phyloP scores from a whole-genome alignment of 164 flowering plant species.

The Stephania japonica region DNA sequence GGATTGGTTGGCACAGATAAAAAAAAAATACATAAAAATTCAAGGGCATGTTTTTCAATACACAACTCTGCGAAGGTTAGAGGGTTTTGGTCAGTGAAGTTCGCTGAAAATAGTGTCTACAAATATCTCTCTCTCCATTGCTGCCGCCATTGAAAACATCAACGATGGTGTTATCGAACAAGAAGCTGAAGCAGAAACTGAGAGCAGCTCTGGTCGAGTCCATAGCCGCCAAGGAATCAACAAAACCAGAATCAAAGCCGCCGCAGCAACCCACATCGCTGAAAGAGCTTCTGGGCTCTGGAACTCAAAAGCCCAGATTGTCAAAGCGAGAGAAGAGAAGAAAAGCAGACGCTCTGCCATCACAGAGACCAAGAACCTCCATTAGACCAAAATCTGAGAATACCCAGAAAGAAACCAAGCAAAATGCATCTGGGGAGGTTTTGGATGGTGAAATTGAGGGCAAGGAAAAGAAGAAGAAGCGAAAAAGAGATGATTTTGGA shows the following conservation, averaged over 20 bases:
- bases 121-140: constrained; percentile 2
- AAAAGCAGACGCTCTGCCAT: constrained; percentile 16
- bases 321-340: constrained; percentile 69
- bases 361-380: constrained; percentile 6
- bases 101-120: background rate
- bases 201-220: constrained; percentile 39
- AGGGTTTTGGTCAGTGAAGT: background rate
- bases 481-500: constrained; percentile 23
- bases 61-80: background rate
- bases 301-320: constrained; percentile 41
- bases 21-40: no score
- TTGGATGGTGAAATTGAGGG: constrained; percentile 16
- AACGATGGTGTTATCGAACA: constrained; percentile 76
- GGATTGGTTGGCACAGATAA: no score
- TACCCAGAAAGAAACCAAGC: constrained; percentile 15
- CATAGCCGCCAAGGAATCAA: constrained; percentile 18
- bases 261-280: constrained; percentile 26
- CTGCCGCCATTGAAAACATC: background rate
- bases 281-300: constrained; percentile 34
- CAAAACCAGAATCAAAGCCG: constrained; percentile 12
- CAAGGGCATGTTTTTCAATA: no score
- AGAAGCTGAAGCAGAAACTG: constrained; percentile 75
- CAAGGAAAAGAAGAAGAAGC: constrained; percentile 24
- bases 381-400: constrained; percentile 8
- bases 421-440: constrained; percentile 5